These are phyloP conservation scores for Inonotus hispidus DNA, from an alignment of 1,284 basidiomycete genomes.

Conservation along the genomic window DNA sequence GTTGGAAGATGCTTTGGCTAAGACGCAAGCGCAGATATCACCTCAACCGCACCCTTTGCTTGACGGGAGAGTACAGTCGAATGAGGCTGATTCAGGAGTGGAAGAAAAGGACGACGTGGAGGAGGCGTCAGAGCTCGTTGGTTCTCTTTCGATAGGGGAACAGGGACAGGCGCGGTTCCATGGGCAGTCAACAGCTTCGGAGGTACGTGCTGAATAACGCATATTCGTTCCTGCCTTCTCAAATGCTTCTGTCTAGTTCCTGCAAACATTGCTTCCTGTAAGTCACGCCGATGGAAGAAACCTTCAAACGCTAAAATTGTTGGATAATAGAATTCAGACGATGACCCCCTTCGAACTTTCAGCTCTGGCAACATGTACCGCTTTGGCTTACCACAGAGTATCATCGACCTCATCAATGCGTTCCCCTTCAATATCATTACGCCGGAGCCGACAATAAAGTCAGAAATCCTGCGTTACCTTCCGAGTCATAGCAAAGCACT, in stretches of 20 bases:
- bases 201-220: slow-evolving; percentile 29
- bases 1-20: slow-evolving; percentile 13
- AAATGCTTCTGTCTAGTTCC: slow-evolving; percentile 30
- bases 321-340: slow-evolving; percentile 21
- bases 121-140: slow-evolving; percentile 29
- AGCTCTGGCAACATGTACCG: slow-evolving; percentile 9
- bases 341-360: slow-evolving; percentile 19
- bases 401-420: slow-evolving; percentile 40
- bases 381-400: slow-evolving; percentile 36
- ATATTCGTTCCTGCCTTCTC: slow-evolving; percentile 5
- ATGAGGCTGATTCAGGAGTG: neutral
- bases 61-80: slow-evolving; percentile 1
- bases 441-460: slow-evolving; percentile 33
- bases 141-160: slow-evolving; percentile 39
- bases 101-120: slow-evolving; percentile 20
- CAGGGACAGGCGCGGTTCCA: slow-evolving; percentile 44
- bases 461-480: slow-evolving; percentile 35
- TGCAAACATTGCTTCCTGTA: slow-evolving; percentile 40
- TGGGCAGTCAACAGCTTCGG: slow-evolving; percentile 42
- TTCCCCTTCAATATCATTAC: slow-evolving; percentile 43
- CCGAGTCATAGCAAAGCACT: slow-evolving; percentile 36
- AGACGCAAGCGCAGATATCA: slow-evolving; percentile 16
- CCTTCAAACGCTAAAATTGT: neutral
- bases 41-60: slow-evolving; percentile 19
- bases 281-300: slow-evolving; percentile 15